These are phyloP conservation scores for Dendrobium officinale DNA, from an alignment of 106 monocot species.

Conservation along the genomic window DNA sequence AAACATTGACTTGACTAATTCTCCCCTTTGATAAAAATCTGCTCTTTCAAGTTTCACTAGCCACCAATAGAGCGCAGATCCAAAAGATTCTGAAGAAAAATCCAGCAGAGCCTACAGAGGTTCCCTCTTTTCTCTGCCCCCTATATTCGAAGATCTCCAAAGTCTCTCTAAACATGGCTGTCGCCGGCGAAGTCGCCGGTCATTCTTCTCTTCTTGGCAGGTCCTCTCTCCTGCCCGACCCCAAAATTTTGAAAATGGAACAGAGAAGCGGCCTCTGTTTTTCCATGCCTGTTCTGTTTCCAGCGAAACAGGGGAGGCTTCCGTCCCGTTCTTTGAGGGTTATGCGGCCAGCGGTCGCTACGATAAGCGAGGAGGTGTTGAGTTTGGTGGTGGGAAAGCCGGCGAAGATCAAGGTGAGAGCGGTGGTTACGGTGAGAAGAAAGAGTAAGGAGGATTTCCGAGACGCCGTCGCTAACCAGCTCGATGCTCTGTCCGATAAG, in stretches of 20 bases:
- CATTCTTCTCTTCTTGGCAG: constrained; percentile 7
- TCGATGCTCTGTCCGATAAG: constrained; percentile 62
- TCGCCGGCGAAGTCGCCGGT: constrained; percentile 14
- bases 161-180: constrained; percentile 5
- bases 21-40: background rate
- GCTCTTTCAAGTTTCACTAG: background rate
- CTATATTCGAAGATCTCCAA: background rate
- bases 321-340: background rate
- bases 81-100: background rate
- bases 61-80: background rate
- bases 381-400: constrained; percentile 20
- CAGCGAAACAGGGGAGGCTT: background rate
- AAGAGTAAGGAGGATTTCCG: constrained; percentile 62
- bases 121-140: background rate
- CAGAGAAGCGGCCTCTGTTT: constrained; percentile 23
- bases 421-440: constrained; percentile 61
- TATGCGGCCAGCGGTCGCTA: constrained; percentile 11
- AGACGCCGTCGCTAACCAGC: constrained; percentile 41
- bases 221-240: constrained; percentile 11
- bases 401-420: constrained; percentile 49
- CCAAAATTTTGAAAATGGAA: constrained; percentile 7
- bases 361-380: constrained; percentile 38
- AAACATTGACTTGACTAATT: no score
- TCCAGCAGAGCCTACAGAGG: background rate
- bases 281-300: constrained; percentile 10